Evolutionary conservation across 2,329 filamentous ascomycete genomes (phyloP).

Genomic region (Alternaria novae-zelandiae): DNA sequence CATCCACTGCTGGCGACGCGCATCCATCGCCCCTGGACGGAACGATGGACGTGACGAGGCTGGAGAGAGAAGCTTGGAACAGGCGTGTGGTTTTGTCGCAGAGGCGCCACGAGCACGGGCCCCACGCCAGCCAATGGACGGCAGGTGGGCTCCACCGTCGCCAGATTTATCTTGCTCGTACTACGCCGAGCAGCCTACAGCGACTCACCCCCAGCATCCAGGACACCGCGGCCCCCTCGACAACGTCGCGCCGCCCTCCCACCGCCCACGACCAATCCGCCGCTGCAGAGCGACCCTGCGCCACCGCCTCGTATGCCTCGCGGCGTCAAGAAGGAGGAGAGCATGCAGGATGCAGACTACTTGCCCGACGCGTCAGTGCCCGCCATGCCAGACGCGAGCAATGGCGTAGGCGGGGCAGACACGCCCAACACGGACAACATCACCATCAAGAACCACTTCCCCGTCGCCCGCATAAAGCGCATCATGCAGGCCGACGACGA

Average conservation of each 20-base stretch:
- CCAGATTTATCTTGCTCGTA: constrained; percentile 57
- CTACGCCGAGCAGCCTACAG: constrained; percentile 46
- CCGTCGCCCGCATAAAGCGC: constrained; percentile 94
- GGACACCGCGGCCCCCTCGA: constrained; percentile 45
- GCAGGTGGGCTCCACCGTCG: constrained; percentile 50
- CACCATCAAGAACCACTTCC: constrained; percentile 92
- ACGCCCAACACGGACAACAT: constrained; percentile 59
- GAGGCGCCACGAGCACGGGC: background rate
- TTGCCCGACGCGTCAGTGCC: constrained; percentile 41
- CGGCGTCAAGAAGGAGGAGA: constrained; percentile 32
- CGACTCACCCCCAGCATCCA: constrained; percentile 47
- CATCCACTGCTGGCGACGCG: constrained; percentile 37
- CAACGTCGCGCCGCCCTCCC: constrained; percentile 28
- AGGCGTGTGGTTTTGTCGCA: background rate
- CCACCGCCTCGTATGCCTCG: constrained; percentile 37
- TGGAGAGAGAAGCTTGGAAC: background rate
- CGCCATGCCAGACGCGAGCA: constrained; percentile 24
- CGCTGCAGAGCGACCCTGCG: constrained; percentile 19
- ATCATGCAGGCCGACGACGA: constrained; percentile 99
- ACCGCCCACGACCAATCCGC: background rate
- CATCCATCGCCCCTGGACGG: constrained; percentile 3
- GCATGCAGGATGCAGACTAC: constrained; percentile 47
- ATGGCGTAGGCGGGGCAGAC: constrained; percentile 30
- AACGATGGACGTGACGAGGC: constrained; percentile 20
- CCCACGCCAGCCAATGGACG: constrained; percentile 33